Evolutionary conservation across 148 eudicot species (phyloP).

Genomic region (Vaccinium vitisidaea): DNA sequence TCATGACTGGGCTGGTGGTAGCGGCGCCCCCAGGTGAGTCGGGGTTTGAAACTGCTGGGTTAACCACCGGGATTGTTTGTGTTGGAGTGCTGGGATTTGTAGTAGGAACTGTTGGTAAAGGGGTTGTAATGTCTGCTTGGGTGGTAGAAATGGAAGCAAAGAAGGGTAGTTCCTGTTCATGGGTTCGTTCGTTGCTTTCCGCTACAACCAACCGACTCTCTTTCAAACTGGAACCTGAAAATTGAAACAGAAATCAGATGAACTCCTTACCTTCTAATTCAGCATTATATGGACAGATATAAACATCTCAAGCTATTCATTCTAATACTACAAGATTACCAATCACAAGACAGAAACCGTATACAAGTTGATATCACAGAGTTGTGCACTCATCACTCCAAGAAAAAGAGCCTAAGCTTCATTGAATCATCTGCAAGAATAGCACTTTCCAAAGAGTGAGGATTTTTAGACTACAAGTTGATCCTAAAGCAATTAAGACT

Average conservation of each 20-base stretch:
- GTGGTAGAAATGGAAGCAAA: conserved; percentile 33
- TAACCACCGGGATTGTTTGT: conserved; percentile 33
- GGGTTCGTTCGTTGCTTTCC: neutral
- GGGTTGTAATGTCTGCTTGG: conserved; percentile 76
- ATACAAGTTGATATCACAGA: neutral
- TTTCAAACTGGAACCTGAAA: neutral
- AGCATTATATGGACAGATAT: neutral
- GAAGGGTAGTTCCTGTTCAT: conserved; percentile 11
- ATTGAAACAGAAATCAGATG: neutral
- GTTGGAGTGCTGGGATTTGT: conserved; percentile 35
- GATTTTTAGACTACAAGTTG: neutral
- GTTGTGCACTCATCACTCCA: neutral
- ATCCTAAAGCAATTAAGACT: neutral
- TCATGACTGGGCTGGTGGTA: conserved; percentile 9
- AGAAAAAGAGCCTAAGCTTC: neutral
- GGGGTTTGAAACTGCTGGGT: conserved; percentile 59
- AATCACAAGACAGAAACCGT: neutral
- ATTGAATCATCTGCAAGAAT: neutral
- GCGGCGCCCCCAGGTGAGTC: conserved; percentile 32
- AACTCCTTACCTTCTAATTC: neutral
- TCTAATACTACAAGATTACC: neutral
- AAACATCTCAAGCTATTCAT: neutral
- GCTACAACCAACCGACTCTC: too few species aligned
- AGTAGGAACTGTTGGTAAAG: conserved; percentile 74
- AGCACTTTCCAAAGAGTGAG: neutral